Evolutionary conservation across 805 yeast species (phyloP).

Genomic region (Saccharomycopsis lassenensis): DNA sequence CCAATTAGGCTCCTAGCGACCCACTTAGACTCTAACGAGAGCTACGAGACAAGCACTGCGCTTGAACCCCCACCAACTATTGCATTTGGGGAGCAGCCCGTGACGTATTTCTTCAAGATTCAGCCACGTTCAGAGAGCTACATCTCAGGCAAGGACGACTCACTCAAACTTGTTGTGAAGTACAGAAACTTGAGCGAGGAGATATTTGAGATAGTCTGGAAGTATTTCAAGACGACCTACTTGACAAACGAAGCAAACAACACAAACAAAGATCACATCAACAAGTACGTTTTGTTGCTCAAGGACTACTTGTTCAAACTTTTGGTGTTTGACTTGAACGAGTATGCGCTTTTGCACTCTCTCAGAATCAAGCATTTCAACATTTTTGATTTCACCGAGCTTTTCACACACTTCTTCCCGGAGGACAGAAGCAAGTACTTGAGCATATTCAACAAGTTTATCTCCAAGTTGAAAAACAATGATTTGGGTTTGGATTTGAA

Average conservation of each 20-base stretch:
- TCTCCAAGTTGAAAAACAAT: conserved; percentile 7
- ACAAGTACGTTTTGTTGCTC: conserved; percentile 22
- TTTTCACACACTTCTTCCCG: conserved; percentile 14
- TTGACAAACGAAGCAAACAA: conserved; percentile 12
- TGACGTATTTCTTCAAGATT: conserved; percentile 49
- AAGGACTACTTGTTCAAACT: conserved; percentile 19
- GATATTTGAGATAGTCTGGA: conserved; percentile 24
- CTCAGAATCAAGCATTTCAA: conserved; percentile 20
- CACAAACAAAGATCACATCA: conserved; percentile 17
- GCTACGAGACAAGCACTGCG: conserved; percentile 26
- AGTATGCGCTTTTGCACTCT: conserved; percentile 23
- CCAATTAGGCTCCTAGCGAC: conserved; percentile 48
- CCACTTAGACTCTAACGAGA: conserved; percentile 27
- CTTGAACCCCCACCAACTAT: conserved; percentile 27
- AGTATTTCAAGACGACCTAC: conserved; percentile 16
- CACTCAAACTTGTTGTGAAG: conserved; percentile 31
- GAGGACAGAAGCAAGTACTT: conserved; percentile 14
- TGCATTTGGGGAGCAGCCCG: conserved; percentile 63
- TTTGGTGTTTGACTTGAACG: conserved; percentile 25
- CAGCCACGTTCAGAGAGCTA: conserved; percentile 21
- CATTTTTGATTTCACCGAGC: conserved; percentile 13
- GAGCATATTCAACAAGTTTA: conserved; percentile 12
- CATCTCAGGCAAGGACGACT: conserved; percentile 23
- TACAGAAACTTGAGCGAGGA: conserved; percentile 41
- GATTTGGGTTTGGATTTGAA: conserved; percentile 6